Evolutionary conservation across 352 stramenopile genomes (phyloP).

Genomic region (Globisporangium takayamanum): DNA sequence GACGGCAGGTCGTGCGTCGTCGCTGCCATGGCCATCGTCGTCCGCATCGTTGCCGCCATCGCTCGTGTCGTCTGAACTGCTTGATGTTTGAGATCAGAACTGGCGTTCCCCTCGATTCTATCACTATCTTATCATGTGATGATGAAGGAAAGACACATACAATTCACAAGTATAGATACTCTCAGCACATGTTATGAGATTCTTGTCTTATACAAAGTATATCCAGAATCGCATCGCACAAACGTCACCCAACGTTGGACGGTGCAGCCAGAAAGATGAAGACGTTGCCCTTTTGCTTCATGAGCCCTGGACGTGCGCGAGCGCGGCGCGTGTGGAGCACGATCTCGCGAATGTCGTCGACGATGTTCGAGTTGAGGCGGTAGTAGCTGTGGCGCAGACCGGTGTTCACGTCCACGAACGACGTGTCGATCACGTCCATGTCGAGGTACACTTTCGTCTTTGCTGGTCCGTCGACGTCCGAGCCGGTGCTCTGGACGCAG

Average conservation of each 20-base stretch:
- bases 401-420: conserved; percentile 58
- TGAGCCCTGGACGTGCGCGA: conserved; percentile 17
- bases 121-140: too few relatives aligned
- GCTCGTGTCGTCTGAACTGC: neutral
- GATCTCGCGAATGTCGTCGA: conserved; percentile 31
- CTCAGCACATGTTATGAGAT: too few relatives aligned
- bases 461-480: conserved; percentile 11
- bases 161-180: too few relatives aligned
- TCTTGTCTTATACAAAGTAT: too few relatives aligned
- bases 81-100: neutral
- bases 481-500: conserved; percentile 14
- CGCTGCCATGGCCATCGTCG: conserved; percentile 13
- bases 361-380: conserved; percentile 50
- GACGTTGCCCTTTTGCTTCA: conserved; percentile 26
- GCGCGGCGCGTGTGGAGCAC: conserved; percentile 22
- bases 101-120: neutral
- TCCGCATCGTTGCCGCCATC: neutral
- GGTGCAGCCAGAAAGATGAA: conserved; percentile 30
- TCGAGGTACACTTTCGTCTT: conserved; percentile 31
- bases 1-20: conserved; percentile 16
- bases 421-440: conserved; percentile 66
- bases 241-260: conserved; percentile 12
- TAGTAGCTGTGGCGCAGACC: conserved; percentile 52
- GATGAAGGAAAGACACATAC: too few relatives aligned
- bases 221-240: too few relatives aligned